These are phyloP conservation scores for Thelonectria rubi DNA, from an alignment of 2,329 filamentous ascomycete species.

Conservation along the genomic window DNA sequence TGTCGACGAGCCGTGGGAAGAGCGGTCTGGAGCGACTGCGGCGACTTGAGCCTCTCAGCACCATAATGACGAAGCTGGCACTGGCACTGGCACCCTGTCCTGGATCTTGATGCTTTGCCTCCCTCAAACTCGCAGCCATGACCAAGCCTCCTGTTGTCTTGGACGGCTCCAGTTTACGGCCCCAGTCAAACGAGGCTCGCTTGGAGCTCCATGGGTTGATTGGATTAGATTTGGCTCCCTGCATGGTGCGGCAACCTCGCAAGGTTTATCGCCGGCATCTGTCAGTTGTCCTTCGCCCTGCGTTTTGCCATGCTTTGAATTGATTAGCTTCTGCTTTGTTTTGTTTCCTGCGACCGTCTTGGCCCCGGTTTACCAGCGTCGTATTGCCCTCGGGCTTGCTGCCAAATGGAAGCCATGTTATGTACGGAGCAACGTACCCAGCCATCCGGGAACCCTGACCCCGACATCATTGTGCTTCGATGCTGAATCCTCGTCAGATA, in stretches of 20 bases:
- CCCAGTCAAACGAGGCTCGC: slow-evolving; percentile 22
- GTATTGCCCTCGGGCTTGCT: slow-evolving; percentile 11
- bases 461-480: slow-evolving; percentile 37
- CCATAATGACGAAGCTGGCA: neutral
- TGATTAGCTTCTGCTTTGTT: slow-evolving; percentile 23
- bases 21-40: neutral
- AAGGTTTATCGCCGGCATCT: slow-evolving; percentile 29
- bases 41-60: neutral
- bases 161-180: slow-evolving; percentile 13
- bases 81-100: slow-evolving; percentile 6
- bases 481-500: slow-evolving; percentile 28
- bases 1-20: neutral
- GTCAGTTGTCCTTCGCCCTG: slow-evolving; percentile 15
- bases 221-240: slow-evolving; percentile 34
- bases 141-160: slow-evolving; percentile 11
- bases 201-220: slow-evolving; percentile 28
- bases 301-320: slow-evolving; percentile 16
- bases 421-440: slow-evolving; percentile 11
- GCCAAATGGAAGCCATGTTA: neutral
- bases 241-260: slow-evolving; percentile 38
- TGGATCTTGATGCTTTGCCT: slow-evolving; percentile 7
- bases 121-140: slow-evolving; percentile 11
- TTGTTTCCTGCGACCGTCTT: slow-evolving; percentile 7
- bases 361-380: slow-evolving; percentile 17
- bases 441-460: slow-evolving; percentile 19